Percentiles rank a stretch among this genome's conserved stretches.
Evolutionary conservation across 371 early-diverging fungal species (phyloP).

Genomic region (Apophysomyces trapeziformis): DNA sequence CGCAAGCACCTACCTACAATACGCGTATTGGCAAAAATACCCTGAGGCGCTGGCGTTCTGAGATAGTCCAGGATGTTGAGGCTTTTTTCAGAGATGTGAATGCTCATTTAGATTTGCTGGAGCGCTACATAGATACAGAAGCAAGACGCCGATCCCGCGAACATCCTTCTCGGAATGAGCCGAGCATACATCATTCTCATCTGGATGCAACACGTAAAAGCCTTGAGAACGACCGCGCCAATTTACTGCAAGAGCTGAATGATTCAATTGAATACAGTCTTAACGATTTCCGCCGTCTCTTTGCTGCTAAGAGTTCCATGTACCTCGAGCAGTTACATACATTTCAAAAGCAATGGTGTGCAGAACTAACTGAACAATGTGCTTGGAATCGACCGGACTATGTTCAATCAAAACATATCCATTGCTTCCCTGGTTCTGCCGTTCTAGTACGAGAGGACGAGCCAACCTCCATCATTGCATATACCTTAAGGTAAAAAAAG

Average conservation of each 20-base stretch:
- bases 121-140: constrained; percentile 21
- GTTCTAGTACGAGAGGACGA: constrained; percentile 91
- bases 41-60: constrained; percentile 16
- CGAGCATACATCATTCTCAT: constrained; percentile 9
- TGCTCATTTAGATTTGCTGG: constrained; percentile 30
- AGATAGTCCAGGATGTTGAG: constrained; percentile 29
- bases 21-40: constrained; percentile 19
- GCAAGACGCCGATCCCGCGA: constrained; percentile 15
- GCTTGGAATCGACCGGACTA: constrained; percentile 46
- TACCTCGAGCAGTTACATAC: constrained; percentile 33
- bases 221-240: constrained; percentile 26
- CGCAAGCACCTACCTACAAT: background rate
- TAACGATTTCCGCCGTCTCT: constrained; percentile 47
- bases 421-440: constrained; percentile 82
- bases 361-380: constrained; percentile 29
- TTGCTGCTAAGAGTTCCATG: constrained; percentile 27
- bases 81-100: constrained; percentile 28
- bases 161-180: background rate
- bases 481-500: constrained; percentile 66
- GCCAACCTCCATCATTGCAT: constrained; percentile 90
- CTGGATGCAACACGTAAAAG: constrained; percentile 12
- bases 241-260: constrained; percentile 19
- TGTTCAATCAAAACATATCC: constrained; percentile 47
- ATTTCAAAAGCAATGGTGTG: constrained; percentile 36
- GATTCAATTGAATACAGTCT: constrained; percentile 28